A percentile compares a stretch with the other conserved stretches of the same genome.
Conservation (phyloP, 83 land plant species). For the Picea abies region DNA sequence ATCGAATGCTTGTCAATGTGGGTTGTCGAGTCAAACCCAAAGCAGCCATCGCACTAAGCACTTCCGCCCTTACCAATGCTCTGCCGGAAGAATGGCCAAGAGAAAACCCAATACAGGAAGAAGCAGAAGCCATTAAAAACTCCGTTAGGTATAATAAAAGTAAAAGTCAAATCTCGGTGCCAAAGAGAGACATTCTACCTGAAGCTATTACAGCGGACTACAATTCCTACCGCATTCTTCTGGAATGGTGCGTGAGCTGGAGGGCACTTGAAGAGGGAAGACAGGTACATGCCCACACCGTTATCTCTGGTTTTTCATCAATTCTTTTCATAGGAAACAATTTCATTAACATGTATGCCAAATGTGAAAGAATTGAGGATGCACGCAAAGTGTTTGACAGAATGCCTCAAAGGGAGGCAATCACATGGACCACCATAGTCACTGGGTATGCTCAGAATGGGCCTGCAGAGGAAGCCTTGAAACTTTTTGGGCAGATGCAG, state of each 20-base stretch:
- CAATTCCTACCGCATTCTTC: background rate
- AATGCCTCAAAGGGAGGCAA: background rate
- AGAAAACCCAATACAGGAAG: background rate
- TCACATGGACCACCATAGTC: constrained; percentile 17
- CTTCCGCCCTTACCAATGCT: background rate
- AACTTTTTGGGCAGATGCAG: constrained; percentile 8
- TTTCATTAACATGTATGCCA: constrained; percentile 3
- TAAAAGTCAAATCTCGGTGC: too few relatives aligned
- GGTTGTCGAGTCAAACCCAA: background rate
- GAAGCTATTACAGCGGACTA: background rate
- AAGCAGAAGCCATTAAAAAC: background rate
- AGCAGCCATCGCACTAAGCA: background rate
- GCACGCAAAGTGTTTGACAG: constrained; percentile 14
- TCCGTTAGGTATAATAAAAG: background rate
- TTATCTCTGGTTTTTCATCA: background rate
- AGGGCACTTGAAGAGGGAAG: constrained; percentile 3
- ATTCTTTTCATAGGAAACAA: background rate
- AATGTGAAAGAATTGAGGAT: constrained; percentile 1
- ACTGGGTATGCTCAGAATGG: constrained; percentile 18
- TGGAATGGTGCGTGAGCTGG: constrained; percentile 11
- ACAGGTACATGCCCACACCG: constrained; percentile 13
- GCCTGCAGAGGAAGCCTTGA: constrained; percentile 6
- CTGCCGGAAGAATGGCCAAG: background rate
- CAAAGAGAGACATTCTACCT: background rate
- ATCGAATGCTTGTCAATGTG: constrained; percentile 1